A percentile compares a stretch with the other conserved stretches of the same genome.
These are phyloP conservation scores for Taiozyma sp. DNA, from an alignment of 1,139 yeast species.

Conservation along the genomic window DNA sequence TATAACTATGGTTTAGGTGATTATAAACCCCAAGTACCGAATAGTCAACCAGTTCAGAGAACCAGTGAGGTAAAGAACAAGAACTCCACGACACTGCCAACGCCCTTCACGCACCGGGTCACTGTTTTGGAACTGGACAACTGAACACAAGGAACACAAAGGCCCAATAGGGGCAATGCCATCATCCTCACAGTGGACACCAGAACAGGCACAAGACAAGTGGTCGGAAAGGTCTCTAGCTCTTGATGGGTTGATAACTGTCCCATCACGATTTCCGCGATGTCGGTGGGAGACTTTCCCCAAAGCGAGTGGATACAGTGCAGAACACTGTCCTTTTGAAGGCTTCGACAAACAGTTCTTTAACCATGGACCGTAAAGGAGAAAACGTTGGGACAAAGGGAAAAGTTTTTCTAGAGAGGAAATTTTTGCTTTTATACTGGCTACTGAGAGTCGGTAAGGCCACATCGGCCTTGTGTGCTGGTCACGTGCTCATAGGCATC, in stretches of 20 bases:
- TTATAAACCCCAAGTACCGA: conserved; percentile 57
- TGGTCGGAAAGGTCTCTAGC: background rate
- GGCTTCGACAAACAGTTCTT: conserved; percentile 87
- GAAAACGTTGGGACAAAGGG: conserved; percentile 3
- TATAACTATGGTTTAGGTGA: conserved; percentile 73
- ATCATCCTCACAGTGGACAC: background rate
- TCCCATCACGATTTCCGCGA: conserved; percentile 41
- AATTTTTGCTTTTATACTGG: conserved; percentile 3
- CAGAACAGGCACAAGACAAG: background rate
- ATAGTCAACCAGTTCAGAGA: conserved; percentile 12
- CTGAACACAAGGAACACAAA: conserved; percentile 2
- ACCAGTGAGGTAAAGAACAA: conserved; percentile 1
- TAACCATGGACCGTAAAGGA: conserved; percentile 42
- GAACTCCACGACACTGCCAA: background rate
- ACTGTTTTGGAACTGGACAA: conserved; percentile 3
- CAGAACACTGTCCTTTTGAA: conserved; percentile 41
- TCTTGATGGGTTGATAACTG: conserved; percentile 18
- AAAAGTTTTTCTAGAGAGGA: conserved; percentile 5
- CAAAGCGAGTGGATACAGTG: conserved; percentile 49
- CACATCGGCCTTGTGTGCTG: background rate
- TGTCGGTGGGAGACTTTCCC: conserved; percentile 93
- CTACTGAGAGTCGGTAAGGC: background rate
- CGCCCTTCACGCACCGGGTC: background rate
- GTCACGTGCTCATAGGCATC: background rate
- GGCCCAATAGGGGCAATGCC: conserved; percentile 16